Conservation (phyloP, 1,139 yeast genomes). For the Geotrichum klebahnii region DNA sequence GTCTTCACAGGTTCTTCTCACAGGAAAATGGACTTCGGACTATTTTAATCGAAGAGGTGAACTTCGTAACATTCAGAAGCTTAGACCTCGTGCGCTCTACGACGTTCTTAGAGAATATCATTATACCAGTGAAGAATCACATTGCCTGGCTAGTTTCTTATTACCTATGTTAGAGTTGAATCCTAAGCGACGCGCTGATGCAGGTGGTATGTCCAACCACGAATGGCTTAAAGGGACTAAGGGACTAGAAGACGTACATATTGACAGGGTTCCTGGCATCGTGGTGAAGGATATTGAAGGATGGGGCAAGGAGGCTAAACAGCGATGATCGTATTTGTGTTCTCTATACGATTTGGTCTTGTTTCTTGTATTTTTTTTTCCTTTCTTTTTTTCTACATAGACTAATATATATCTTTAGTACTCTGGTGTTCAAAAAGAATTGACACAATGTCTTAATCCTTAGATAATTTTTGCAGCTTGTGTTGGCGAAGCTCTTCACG, state of each 20-base stretch:
- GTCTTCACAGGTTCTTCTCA: slow-evolving; percentile 50
- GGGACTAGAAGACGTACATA: slow-evolving; percentile 51
- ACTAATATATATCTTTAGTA: not conserved
- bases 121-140: slow-evolving; percentile 52
- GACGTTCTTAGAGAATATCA: slow-evolving; percentile 69
- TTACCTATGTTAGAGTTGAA: slow-evolving; percentile 67
- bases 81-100: slow-evolving; percentile 65
- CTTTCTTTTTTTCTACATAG: not conserved
- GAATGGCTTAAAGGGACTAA: slow-evolving; percentile 67
- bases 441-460: not conserved
- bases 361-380: not conserved
- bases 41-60: slow-evolving; percentile 54
- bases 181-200: slow-evolving; percentile 71
- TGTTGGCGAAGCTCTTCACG: slow-evolving; percentile 9
- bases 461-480: slow-evolving; percentile 6
- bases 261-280: slow-evolving; percentile 57
- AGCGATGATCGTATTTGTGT: not conserved
- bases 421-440: not conserved
- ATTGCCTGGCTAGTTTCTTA: slow-evolving; percentile 58
- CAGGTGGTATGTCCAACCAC: slow-evolving; percentile 75
- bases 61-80: slow-evolving; percentile 55
- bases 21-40: slow-evolving; percentile 52
- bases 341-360: not conserved
- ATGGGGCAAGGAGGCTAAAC: slow-evolving; percentile 49
- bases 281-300: slow-evolving; percentile 71